A percentile compares a stretch with the other conserved stretches of the same genome.
Conservation (phyloP, 495 filamentous ascomycete genomes). For the Aspergillus incahuasiensis region DNA sequence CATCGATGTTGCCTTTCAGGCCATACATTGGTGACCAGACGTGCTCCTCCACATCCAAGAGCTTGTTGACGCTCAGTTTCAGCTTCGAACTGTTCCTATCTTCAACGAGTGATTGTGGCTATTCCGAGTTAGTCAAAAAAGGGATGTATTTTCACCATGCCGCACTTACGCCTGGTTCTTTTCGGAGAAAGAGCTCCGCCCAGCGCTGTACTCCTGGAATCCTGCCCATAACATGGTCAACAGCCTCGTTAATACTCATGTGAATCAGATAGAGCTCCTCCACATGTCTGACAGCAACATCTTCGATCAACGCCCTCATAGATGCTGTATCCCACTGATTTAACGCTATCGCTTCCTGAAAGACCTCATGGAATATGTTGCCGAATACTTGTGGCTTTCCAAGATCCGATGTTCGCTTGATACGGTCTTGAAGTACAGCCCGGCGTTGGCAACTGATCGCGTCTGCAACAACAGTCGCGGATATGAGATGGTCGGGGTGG, state of each 20-base stretch:
- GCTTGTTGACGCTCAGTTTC: conserved; percentile 80
- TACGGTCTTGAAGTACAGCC: conserved; percentile 86
- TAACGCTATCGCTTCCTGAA: conserved; percentile 80
- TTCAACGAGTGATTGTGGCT: conserved; percentile 69
- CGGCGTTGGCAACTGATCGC: conserved; percentile 84
- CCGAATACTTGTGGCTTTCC: conserved; percentile 81
- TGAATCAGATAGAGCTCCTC: conserved; percentile 84
- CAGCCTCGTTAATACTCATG: conserved; percentile 64
- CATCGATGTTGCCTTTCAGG: conserved; percentile 95
- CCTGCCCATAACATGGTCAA: conserved; percentile 72
- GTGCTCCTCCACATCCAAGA: conserved; percentile 95
- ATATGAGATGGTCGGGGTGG: conserved; percentile 93
- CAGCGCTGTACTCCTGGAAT: conserved; percentile 72
- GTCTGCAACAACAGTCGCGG: conserved; percentile 87
- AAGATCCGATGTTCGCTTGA: conserved; percentile 78
- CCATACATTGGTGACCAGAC: conserved; percentile 97
- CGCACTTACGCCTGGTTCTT: conserved; percentile 60
- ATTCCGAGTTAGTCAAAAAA: conserved; percentile 16
- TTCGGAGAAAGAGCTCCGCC: conserved; percentile 74
- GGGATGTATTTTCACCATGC: not conserved
- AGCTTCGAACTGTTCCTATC: conserved; percentile 69
- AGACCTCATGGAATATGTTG: conserved; percentile 86
- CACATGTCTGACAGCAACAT: conserved; percentile 63
- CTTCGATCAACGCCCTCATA: conserved; percentile 58
- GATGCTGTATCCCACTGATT: conserved; percentile 75